Evolutionary conservation across 2,329 filamentous ascomycete genomes (phyloP).

Genomic region (Aspergillus sp.): DNA sequence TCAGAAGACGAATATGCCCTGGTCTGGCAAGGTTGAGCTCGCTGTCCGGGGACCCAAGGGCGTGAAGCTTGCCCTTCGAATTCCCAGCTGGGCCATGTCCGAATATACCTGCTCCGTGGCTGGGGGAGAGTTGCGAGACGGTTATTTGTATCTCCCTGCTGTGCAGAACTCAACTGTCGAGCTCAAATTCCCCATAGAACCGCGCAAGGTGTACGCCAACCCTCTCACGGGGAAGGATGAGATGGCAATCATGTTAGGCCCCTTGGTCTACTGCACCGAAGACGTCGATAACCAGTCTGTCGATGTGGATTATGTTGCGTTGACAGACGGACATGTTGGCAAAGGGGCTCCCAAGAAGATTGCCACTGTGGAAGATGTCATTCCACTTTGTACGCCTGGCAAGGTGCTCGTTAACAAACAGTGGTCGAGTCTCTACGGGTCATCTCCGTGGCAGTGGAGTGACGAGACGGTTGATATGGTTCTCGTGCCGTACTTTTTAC

Average conservation of each 20-base stretch:
- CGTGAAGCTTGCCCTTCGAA: constrained; percentile 1
- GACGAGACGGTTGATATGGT: neutral
- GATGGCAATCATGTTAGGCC: constrained; percentile 54
- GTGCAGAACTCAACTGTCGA: neutral
- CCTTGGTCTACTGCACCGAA: constrained; percentile 60
- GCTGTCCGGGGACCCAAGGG: constrained; percentile 31
- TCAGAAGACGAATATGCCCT: constrained; percentile 58
- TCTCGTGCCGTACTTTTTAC: neutral
- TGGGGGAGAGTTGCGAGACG: neutral
- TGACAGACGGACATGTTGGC: neutral
- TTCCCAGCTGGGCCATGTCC: neutral
- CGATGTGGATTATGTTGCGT: constrained; percentile 5
- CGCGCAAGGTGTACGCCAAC: neutral
- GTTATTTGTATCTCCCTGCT: neutral
- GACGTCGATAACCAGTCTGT: constrained; percentile 51
- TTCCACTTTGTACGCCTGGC: neutral
- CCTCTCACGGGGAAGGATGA: constrained; percentile 14
- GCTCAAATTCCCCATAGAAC: neutral
- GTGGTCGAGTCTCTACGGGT: neutral
- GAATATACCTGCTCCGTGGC: neutral
- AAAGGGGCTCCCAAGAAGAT: neutral
- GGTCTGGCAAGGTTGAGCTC: constrained; percentile 53
- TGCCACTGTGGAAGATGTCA: neutral
- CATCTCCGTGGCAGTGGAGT: neutral
- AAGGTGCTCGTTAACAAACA: neutral